Percentiles rank a stretch among this genome's conserved stretches.
Conservation (phyloP, 192 early-diverging fungal species). For the Mortierella hygrophila region DNA sequence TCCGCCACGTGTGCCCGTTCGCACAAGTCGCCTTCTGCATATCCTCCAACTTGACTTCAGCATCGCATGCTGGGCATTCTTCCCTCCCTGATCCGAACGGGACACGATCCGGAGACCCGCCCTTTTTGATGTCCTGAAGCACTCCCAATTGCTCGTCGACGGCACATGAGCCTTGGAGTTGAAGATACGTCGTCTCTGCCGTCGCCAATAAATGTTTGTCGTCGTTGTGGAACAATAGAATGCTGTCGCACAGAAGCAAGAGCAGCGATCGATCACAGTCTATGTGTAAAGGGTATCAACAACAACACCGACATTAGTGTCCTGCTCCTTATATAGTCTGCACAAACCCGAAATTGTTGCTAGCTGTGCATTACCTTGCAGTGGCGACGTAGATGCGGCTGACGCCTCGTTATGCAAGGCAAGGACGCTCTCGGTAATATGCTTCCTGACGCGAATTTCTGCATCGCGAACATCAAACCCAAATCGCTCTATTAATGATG, state of each 20-base stretch:
- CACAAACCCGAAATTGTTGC: not conserved
- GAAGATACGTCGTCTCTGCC: slow-evolving; percentile 25
- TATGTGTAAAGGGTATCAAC: not conserved
- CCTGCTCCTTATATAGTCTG: not conserved
- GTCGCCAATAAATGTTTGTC: slow-evolving; percentile 6
- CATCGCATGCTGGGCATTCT: slow-evolving; percentile 35
- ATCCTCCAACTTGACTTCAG: slow-evolving; percentile 25
- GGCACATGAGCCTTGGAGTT: slow-evolving; percentile 12
- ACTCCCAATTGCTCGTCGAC: slow-evolving; percentile 18
- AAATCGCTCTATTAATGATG: not conserved
- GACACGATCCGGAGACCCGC: not conserved
- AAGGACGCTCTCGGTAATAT: slow-evolving; percentile 18
- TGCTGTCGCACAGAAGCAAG: slow-evolving; percentile 30
- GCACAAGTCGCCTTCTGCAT: slow-evolving; percentile 8
- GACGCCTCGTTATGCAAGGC: slow-evolving; percentile 3
- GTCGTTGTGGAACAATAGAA: slow-evolving; percentile 33
- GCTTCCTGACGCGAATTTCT: slow-evolving; percentile 21
- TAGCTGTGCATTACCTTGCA: slow-evolving; percentile 5
- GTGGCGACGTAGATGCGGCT: not conserved
- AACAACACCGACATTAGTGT: not conserved
- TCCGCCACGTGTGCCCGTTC: slow-evolving; percentile 35
- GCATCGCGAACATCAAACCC: not conserved
- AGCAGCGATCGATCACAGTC: slow-evolving; percentile 28
- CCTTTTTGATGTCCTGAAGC: slow-evolving; percentile 24
- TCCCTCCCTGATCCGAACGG: slow-evolving; percentile 23